phyloP scores from a whole-genome alignment of 208 protist genomes.

The Crithidia expoeki region DNA sequence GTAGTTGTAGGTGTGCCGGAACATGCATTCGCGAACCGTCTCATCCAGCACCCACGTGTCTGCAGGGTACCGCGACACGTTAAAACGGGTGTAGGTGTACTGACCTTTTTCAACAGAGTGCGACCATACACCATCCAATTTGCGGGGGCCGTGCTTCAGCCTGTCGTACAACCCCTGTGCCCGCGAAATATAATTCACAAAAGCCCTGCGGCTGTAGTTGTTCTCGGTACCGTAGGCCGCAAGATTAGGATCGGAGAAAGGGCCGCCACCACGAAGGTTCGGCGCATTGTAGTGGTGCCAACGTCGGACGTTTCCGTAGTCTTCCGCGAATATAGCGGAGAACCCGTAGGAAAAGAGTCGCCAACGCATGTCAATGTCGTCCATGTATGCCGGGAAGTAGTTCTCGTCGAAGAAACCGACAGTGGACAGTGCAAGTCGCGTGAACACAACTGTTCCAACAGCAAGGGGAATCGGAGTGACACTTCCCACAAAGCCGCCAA shows the following conservation, averaged over 20 bases:
- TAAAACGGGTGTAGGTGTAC: constrained; percentile 24
- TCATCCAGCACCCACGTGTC: constrained; percentile 44
- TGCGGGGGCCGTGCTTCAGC: constrained; percentile 28
- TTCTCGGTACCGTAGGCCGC: constrained; percentile 28
- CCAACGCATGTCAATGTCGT: constrained; percentile 42
- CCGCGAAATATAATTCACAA: constrained; percentile 11
- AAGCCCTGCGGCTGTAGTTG: constrained; percentile 32
- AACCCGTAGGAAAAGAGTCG: constrained; percentile 27
- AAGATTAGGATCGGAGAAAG: background rate
- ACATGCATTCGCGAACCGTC: constrained; percentile 20
- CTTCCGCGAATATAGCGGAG: background rate
- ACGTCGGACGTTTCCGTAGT: background rate
- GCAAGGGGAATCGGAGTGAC: constrained; percentile 23
- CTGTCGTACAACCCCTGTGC: constrained; percentile 12
- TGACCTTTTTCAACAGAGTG: constrained; percentile 8
- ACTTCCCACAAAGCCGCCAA: constrained; percentile 30
- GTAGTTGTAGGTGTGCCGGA: constrained; percentile 30
- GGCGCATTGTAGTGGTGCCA: constrained; percentile 37
- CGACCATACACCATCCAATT: constrained; percentile 17
- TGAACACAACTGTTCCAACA: constrained; percentile 28
- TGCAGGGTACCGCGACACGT: constrained; percentile 26
- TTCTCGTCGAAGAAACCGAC: constrained; percentile 55
- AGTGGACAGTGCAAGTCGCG: constrained; percentile 35
- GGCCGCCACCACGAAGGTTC: constrained; percentile 25
- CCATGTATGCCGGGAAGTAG: constrained; percentile 49